Base-by-base conservation (phyloP, 2,329 filamentous ascomycete species). In the Scytalidium sp. region DNA sequence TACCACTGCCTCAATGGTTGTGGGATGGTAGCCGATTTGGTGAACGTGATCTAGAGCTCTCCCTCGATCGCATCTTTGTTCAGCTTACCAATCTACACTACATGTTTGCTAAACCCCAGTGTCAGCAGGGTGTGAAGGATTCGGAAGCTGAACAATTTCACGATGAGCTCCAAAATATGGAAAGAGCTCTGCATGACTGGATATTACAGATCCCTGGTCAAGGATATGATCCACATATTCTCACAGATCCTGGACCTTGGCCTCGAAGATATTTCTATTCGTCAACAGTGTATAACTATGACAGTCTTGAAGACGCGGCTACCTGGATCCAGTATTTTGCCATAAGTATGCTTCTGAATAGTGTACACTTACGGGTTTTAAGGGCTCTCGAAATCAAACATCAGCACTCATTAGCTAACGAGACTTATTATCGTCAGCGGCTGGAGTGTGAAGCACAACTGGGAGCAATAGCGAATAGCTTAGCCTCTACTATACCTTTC, bases 1-100 rank as follows among this genome's bases (percentile, higher is more conserved):
- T 53, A n/a, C 17, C 45, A 6, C 39, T 67, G 44, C 65, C 65
- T 19, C 53, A 52, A 13, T 67, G 65, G 65, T 56, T 67, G 11
- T 15, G 47, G 15, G 56, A 66, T 25, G 64, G 65, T 10, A 42
- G 25, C 8, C 13, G 8, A 5, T 67, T 64, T 52, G 62, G 63
- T 43, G 65, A 67, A 47, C 17, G 45, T n/a, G 59, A 56, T 6
- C 40, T 58, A n/a, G 64, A 64, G 36, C 52, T 64, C 36, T 56
- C 57, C 11, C 64, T 62, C 49, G 64, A 66, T 50, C 41, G 52
- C 21, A 57, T 67, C 13, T 8, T 59, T 20, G 53, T 62, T 6
- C 53, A 52, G 43, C 52, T 60, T 15, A 50, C 53, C 13, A 56
- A 55, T 40, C 45, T 64, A 9, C 60, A 52, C 29, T 48, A 52